Conservation (phyloP, 2,329 filamentous ascomycete genomes). For the Aspergillus luchuensis region DNA sequence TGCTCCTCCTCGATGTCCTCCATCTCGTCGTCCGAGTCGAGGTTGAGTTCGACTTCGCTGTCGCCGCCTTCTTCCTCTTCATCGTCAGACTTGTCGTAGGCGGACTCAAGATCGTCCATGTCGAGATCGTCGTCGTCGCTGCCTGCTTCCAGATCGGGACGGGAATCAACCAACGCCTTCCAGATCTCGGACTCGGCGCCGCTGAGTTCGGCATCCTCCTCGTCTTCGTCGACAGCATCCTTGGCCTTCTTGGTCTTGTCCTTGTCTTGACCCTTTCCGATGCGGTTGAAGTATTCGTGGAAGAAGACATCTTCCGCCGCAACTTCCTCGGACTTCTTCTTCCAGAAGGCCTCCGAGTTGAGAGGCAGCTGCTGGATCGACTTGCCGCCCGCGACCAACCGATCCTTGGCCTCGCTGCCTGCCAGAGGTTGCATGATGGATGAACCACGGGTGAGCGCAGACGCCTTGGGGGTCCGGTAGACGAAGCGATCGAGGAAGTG, state of each 20-base stretch:
- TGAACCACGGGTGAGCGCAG: slow-evolving; percentile 67
- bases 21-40: slow-evolving; percentile 50
- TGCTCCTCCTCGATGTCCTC: slow-evolving; percentile 47
- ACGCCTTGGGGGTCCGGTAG: slow-evolving; percentile 85
- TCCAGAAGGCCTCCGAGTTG: slow-evolving; percentile 90
- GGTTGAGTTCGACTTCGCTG: slow-evolving; percentile 51
- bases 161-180: slow-evolving; percentile 82
- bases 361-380: slow-evolving; percentile 65
- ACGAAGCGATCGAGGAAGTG: slow-evolving; percentile 98
- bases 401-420: slow-evolving; percentile 60
- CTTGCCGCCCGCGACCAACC: slow-evolving; percentile 63
- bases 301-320: slow-evolving; percentile 95
- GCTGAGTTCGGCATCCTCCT: slow-evolving; percentile 52
- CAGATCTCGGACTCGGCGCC: slow-evolving; percentile 80
- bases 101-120: slow-evolving; percentile 57
- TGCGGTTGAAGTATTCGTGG: slow-evolving; percentile 88
- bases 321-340: slow-evolving; percentile 83
- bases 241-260: slow-evolving; percentile 52
- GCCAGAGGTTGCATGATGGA: slow-evolving; percentile 97
- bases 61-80: slow-evolving; percentile 46
- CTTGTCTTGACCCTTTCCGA: slow-evolving; percentile 61
- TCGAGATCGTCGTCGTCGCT: slow-evolving; percentile 62
- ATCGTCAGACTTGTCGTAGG: slow-evolving; percentile 47
- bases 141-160: slow-evolving; percentile 72
- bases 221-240: slow-evolving; percentile 50